These are phyloP conservation scores for Puccinia coronata DNA, from an alignment of 1,284 basidiomycete genomes.

Conservation along the genomic window DNA sequence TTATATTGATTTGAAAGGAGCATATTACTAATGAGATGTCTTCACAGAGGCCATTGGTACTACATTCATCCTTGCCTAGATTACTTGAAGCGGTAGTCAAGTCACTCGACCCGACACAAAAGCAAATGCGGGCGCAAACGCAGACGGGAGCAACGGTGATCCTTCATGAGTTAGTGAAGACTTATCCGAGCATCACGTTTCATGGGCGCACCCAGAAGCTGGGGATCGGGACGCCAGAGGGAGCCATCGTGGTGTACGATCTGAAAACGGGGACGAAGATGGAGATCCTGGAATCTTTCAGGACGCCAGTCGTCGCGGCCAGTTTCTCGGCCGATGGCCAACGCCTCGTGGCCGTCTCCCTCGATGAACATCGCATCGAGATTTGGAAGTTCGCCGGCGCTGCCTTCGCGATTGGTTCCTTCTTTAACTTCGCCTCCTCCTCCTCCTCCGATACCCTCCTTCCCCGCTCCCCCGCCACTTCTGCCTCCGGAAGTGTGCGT, in stretches of 20 bases:
- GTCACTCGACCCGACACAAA: slow-evolving; percentile 86
- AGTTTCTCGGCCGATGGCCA: slow-evolving; percentile 91
- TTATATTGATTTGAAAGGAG: neutral
- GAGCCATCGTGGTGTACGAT: slow-evolving; percentile 83
- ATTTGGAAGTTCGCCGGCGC: slow-evolving; percentile 59
- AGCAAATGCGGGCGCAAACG: slow-evolving; percentile 77
- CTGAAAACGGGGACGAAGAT: slow-evolving; percentile 90
- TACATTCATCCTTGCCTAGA: slow-evolving; percentile 81
- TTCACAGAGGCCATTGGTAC: slow-evolving; percentile 73
- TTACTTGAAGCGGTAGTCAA: slow-evolving; percentile 95
- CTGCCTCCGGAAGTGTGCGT: neutral
- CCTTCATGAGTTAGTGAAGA: slow-evolving; percentile 81
- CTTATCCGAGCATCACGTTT: slow-evolving; percentile 85
- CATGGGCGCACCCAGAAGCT: slow-evolving; percentile 80
- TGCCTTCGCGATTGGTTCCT: slow-evolving; percentile 58
- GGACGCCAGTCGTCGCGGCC: slow-evolving; percentile 73
- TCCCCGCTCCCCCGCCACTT: neutral
- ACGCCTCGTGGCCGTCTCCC: slow-evolving; percentile 79
- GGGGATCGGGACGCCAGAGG: slow-evolving; percentile 90
- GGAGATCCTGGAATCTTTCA: slow-evolving; percentile 91
- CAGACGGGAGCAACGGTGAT: slow-evolving; percentile 90
- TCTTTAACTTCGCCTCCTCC: slow-evolving; percentile 59
- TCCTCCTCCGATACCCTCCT: slow-evolving; percentile 50
- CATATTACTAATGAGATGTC: neutral
- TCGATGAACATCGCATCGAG: slow-evolving; percentile 66